These are phyloP conservation scores for Eimeria brunetti DNA, from an alignment of 169 alveolate genomes.

Conservation along the genomic window DNA sequence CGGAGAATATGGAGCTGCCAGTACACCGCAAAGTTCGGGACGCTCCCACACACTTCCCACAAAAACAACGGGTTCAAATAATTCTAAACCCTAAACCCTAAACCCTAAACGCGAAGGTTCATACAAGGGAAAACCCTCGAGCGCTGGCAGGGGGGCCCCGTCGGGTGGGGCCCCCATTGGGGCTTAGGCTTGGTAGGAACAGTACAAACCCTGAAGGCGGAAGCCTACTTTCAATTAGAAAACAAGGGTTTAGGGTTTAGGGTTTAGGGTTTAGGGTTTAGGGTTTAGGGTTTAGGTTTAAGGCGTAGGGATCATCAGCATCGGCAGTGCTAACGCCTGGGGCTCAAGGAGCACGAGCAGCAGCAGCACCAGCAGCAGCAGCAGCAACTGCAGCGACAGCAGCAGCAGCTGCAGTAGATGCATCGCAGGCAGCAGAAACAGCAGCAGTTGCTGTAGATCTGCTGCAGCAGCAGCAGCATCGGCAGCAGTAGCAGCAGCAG, in stretches of 20 bases:
- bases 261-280: slow-evolving; percentile 37
- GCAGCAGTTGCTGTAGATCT: not conserved
- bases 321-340: not conserved
- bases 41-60: not conserved
- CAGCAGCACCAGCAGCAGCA: not conserved
- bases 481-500: not conserved
- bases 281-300: slow-evolving; percentile 17
- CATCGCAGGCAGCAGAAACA: not conserved
- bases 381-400: slow-evolving; percentile 16
- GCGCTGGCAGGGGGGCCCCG: not conserved
- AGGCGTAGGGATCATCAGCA: not conserved
- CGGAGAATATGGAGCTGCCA: not conserved
- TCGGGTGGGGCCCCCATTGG: not conserved
- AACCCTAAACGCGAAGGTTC: slow-evolving; percentile 15
- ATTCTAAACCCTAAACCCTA: slow-evolving; percentile 6
- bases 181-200: not conserved
- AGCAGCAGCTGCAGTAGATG: slow-evolving; percentile 2
- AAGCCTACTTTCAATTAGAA: not conserved
- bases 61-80: not conserved
- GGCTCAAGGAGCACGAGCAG: not conserved
- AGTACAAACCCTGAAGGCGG: not conserved
- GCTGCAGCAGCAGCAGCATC: not conserved
- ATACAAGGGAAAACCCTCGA: not conserved
- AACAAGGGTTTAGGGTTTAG: not conserved
- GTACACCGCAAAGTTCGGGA: not conserved